Conservation (phyloP, 352 stramenopile genomes). For the Globisporangium nagaii region DNA sequence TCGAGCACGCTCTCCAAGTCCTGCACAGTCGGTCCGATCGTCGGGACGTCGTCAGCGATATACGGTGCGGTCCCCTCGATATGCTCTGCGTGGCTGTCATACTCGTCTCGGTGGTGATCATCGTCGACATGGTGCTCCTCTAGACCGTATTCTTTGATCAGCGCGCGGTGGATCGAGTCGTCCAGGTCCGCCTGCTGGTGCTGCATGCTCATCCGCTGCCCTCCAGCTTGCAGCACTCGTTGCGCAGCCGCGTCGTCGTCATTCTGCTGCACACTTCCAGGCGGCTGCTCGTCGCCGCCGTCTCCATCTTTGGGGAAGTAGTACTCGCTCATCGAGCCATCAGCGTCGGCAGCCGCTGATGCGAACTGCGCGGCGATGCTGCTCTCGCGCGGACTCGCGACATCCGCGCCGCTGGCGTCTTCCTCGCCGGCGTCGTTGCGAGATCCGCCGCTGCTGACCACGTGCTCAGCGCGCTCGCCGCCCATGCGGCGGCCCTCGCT, state of each 20-base stretch:
- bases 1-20: constrained; percentile 3
- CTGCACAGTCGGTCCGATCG: background rate
- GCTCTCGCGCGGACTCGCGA: background rate
- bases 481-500: background rate
- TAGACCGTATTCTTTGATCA: background rate
- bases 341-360: background rate
- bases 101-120: background rate
- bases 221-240: background rate
- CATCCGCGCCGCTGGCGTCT: background rate
- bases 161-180: background rate
- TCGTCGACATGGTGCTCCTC: background rate
- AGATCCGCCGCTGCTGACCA: background rate
- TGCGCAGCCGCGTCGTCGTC: background rate
- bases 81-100: background rate
- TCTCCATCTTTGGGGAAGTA: background rate
- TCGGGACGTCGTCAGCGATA: constrained; percentile 8
- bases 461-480: background rate
- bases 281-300: background rate
- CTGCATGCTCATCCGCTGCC: background rate
- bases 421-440: background rate
- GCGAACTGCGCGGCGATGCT: background rate
- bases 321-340: background rate
- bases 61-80: background rate
- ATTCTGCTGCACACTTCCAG: background rate
- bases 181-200: background rate